Percentiles rank a stretch among this genome's conserved stretches.
Evolutionary conservation across 108 stramenopile species (phyloP).

Genomic region (Nitzschia palea): DNA sequence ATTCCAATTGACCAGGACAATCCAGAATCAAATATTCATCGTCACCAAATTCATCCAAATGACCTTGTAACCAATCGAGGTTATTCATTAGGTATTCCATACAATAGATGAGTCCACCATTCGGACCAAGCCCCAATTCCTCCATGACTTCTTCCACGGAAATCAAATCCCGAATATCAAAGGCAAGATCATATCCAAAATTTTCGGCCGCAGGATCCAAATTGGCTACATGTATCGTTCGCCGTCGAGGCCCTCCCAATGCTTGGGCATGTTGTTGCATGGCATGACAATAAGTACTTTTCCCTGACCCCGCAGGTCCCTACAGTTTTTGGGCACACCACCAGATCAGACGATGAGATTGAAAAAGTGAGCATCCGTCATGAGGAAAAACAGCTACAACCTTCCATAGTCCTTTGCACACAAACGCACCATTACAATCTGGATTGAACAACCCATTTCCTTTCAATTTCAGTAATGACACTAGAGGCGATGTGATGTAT

Average conservation of each 20-base stretch:
- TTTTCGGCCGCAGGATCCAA: constrained; percentile 97
- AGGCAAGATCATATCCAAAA: constrained; percentile 85
- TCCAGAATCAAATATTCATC: constrained; percentile 98
- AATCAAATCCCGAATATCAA: constrained; percentile 94
- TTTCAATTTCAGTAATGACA: no score
- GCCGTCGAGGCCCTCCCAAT: constrained; percentile 53
- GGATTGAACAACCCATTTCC: constrained; percentile 31
- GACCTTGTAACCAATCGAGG: constrained; percentile 94
- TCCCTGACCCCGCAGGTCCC: constrained; percentile 89
- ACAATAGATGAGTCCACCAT: constrained; percentile 96
- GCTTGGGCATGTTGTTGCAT: constrained; percentile 79
- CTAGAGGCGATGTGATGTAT: no score
- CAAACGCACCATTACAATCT: constrained; percentile 40
- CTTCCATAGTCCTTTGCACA: background rate
- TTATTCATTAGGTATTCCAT: constrained; percentile 98
- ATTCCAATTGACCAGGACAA: constrained; percentile 98
- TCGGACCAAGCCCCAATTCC: constrained; percentile 94
- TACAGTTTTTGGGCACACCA: background rate
- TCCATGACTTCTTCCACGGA: constrained; percentile 98
- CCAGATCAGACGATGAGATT: background rate
- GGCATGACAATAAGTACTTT: constrained; percentile 83
- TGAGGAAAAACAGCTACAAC: background rate
- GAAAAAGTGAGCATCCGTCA: background rate
- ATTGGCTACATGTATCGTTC: constrained; percentile 88
- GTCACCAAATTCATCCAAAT: constrained; percentile 85